Evolutionary conservation across 78 protist species (phyloP), one percentile per base, ranked within the genome.

Genomic region (Tieghemostelium lacteum): DNA sequence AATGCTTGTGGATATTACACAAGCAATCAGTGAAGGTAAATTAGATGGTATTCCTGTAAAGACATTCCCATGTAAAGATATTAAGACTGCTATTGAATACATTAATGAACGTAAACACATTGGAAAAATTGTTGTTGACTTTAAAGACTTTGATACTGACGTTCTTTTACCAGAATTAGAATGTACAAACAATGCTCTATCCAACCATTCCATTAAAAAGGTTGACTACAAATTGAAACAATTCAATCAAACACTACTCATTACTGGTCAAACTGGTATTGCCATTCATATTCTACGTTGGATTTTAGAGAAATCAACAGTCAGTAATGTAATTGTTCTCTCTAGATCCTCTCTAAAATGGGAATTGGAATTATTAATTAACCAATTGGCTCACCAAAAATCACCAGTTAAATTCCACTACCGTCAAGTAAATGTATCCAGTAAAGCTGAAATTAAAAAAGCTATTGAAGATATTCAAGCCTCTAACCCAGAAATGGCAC

Each of bases 261-360:
- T 83, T 45, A 83, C 91, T 2, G 91, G 91, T 26, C 91, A 83
- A 60, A 36, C 77, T 33, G 91, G 91, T 70, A 24, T 83, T 3
- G 66, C 91, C 4, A 24, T 69, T 16, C 75, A 61, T 24, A 17
- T 83, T 4, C 37, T 83, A 3, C 39, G 39, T 33, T 83, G 91
- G 91, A 24, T 71, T 29, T 33, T 83, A 17, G 34, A 29, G 26
- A 24, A 28, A 14, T 60, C 31, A 2, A n/a, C 71, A 19, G 19
- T 36, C 7, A 39, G 50, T 2, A 52, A 60, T 16, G 58, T 67
- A 24, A 57, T 83, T 31, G 91, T 83, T 6, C 33, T 69, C 22
- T 83, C 91, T 26, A 66, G 31, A 22, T 83, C 91, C 2, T 17
- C 67, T 33, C 22, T 66, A 0, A 69, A 60, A 22, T 69, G 80